phyloP scores from a whole-genome alignment of 768 basidiomycete species.

The Exsudoporus frostii region DNA sequence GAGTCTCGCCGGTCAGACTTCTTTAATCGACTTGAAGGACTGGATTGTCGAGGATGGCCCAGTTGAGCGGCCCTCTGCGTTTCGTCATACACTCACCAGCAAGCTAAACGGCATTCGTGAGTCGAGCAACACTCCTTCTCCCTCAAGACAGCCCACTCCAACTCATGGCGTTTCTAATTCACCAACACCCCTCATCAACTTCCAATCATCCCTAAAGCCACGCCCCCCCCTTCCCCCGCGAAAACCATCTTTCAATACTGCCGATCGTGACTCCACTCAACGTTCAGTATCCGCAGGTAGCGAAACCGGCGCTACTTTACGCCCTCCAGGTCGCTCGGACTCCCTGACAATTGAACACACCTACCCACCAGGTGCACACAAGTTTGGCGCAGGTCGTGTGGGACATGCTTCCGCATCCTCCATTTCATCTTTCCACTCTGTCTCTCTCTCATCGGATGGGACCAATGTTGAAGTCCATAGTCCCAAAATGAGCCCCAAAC shows the following conservation, averaged over 20 bases:
- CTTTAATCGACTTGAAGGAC: conserved; percentile 68
- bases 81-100: conserved; percentile 7
- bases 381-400: conserved; percentile 32
- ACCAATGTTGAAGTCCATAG: conserved; percentile 24
- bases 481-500: conserved; percentile 27
- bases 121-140: conserved; percentile 25
- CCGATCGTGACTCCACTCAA: conserved; percentile 39
- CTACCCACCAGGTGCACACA: conserved; percentile 45
- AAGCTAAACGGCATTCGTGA: conserved; percentile 19
- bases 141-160: conserved; percentile 11
- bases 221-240: conserved; percentile 67
- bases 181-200: conserved; percentile 49
- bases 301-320: conserved; percentile 18
- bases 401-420: conserved; percentile 66
- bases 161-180: conserved; percentile 6
- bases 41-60: conserved; percentile 69
- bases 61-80: conserved; percentile 17
- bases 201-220: conserved; percentile 48
- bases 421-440: conserved; percentile 80
- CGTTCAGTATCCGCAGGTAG: conserved; percentile 12
- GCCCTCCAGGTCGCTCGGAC: conserved; percentile 39
- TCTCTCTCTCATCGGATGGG: conserved; percentile 71
- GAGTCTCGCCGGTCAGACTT: conserved; percentile 43
- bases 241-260: conserved; percentile 52
- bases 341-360: conserved; percentile 57